Percentiles rank a stretch among this genome's conserved stretches.
phyloP scores from a whole-genome alignment of 2,329 filamentous ascomycete genomes.

The Penicillium concentricum region DNA sequence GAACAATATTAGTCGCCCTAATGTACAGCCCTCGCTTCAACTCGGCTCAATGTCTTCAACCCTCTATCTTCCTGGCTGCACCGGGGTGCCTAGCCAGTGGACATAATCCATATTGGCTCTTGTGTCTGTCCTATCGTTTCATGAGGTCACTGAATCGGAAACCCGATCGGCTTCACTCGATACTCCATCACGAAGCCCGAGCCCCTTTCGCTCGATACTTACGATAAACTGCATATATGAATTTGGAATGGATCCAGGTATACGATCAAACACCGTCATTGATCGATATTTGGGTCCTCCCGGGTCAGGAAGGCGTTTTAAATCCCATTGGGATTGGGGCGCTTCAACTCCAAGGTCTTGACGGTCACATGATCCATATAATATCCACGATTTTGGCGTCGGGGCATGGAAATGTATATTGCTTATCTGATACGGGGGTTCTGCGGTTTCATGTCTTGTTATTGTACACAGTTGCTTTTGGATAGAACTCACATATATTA shows the following conservation, averaged over 20 bases:
- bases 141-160: not conserved
- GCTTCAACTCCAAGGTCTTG: not conserved
- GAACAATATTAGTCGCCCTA: not conserved
- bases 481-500: slow-evolving; percentile 1
- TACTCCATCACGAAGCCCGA: slow-evolving; percentile 4
- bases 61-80: not conserved
- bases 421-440: slow-evolving; percentile 1
- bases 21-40: not conserved
- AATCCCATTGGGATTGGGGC: not conserved
- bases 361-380: not conserved
- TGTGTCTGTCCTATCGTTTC: slow-evolving; percentile 13
- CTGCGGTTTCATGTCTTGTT: slow-evolving; percentile 5
- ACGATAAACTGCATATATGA: slow-evolving; percentile 10
- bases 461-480: slow-evolving; percentile 11
- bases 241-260: slow-evolving; percentile 1
- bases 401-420: slow-evolving; percentile 9
- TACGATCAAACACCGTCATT: not conserved
- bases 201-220: slow-evolving; percentile 3
- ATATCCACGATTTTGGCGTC: slow-evolving; percentile 4
- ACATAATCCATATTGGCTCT: slow-evolving; percentile 13
- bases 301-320: slow-evolving; percentile 6
- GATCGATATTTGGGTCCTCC: not conserved
- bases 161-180: not conserved
- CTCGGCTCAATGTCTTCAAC: not conserved
- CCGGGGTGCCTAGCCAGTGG: not conserved